Evolutionary conservation across 345 rosid species (phyloP), one percentile per base, ranked within the genome.

Genomic region (Turnera subulata): DNA sequence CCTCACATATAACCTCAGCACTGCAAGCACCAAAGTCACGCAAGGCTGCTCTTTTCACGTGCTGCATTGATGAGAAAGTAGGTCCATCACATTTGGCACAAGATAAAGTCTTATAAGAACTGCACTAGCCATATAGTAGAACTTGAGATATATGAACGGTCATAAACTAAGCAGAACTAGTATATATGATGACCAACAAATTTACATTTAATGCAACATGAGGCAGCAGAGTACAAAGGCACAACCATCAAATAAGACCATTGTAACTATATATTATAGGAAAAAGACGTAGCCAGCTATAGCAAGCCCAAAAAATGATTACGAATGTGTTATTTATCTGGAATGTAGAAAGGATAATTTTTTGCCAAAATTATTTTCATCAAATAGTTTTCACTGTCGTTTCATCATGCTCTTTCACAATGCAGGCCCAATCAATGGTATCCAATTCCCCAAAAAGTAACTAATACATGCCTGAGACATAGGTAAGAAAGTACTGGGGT

Each of bases 1-100:
- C 98, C 95, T 86, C 96, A 47, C 84, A 92, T 56, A 92, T 50
- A 59, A 92, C 95, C 73, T 89, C 89, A n/a, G 97, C 98, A 60
- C 77, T 81, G 66, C 73, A 73, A 10, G 98, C 98, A 51, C 84
- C 76, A 45, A 82, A 83, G 73, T 84, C 84, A 62, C 82, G 80
- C 73, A 83, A 53, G 4, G 96, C 91, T 32, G 84, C 87, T 58
- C 61, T 82, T 73, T 80, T 92, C 26, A 92, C 69, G 55, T 92
- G 91, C 98, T 92, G 81, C 38, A 22, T n/a, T 47, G 35, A 51
- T 46, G 33, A 32, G 20, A 22, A 52, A 44, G 21, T 6, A 53
- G 56, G 64, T 23, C 19, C 20, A 38, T 49, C 33, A 11, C 25
- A 55, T 44, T 35, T 17, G 12, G 52, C 18, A 13, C 62, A 33